Conservation (phyloP, 192 early-diverging fungal species). For the Chytriomyces confervae region DNA sequence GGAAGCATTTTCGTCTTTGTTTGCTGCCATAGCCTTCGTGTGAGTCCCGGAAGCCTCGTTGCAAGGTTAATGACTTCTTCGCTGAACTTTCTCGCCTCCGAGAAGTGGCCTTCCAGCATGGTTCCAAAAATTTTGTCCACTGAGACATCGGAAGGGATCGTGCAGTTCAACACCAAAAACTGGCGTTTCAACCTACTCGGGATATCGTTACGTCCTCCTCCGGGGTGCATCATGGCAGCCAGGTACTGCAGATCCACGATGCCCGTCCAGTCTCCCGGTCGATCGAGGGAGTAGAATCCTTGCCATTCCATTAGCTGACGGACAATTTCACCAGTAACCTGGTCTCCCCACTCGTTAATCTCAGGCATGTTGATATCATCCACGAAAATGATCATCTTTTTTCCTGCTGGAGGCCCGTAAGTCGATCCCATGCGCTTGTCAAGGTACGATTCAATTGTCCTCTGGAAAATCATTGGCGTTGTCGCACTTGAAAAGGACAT, state of each 20-base stretch:
- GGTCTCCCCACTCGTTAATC: constrained; percentile 75
- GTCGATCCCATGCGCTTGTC: constrained; percentile 73
- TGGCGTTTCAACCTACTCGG: constrained; percentile 64
- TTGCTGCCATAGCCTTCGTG: constrained; percentile 63
- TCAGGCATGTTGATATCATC: constrained; percentile 75
- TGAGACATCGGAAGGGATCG: constrained; percentile 68
- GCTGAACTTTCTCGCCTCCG: constrained; percentile 56
- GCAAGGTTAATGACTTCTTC: constrained; percentile 57
- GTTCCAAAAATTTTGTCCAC: constrained; percentile 71
- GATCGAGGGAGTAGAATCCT: constrained; percentile 68
- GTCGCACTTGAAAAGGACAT: constrained; percentile 67
- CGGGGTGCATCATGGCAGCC: constrained; percentile 72
- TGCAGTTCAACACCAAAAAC: constrained; percentile 67
- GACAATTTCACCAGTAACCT: constrained; percentile 67
- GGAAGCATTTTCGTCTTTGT: constrained; percentile 74
- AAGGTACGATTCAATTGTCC: constrained; percentile 68
- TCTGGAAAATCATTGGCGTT: constrained; percentile 69
- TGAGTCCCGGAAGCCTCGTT: constrained; percentile 52
- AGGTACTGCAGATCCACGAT: constrained; percentile 68
- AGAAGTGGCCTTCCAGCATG: constrained; percentile 69
- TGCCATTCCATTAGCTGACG: constrained; percentile 70
- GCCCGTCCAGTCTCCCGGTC: constrained; percentile 71
- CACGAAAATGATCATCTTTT: constrained; percentile 70
- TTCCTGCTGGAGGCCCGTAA: constrained; percentile 69
- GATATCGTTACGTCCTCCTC: constrained; percentile 70